Conservation (phyloP, 2,329 filamentous ascomycete species). For the Arthrobotrys iridis region DNA sequence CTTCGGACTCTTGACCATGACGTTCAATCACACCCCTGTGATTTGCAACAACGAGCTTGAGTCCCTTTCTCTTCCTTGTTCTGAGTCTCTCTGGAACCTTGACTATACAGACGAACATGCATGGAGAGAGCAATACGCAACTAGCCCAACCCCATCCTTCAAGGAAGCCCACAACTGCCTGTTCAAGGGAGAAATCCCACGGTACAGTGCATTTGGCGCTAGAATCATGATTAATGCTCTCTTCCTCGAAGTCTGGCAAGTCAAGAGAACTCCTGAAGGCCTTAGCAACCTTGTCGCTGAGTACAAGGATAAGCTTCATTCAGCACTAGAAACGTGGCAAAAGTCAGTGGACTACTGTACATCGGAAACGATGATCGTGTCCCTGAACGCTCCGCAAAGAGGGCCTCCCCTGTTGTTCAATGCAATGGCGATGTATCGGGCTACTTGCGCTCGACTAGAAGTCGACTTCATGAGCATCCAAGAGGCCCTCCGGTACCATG, state of each 20-base stretch:
- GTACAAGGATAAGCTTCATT: conserved; percentile 81
- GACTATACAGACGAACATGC: conserved; percentile 78
- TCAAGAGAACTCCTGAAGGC: conserved; percentile 97
- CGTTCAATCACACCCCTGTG: conserved; percentile 96
- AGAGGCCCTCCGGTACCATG: conserved; percentile 95
- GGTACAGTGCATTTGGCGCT: conserved; percentile 95
- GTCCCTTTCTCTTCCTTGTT: conserved; percentile 88
- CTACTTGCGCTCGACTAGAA: conserved; percentile 88
- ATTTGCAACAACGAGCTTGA: conserved; percentile 99
- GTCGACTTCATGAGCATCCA: conserved; percentile 96
- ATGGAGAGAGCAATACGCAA: conserved; percentile 82
- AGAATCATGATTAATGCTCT: conserved; percentile 98
- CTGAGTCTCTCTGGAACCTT: conserved; percentile 92
- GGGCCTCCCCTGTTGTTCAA: conserved; percentile 98
- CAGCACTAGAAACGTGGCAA: conserved; percentile 98
- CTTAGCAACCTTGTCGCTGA: conserved; percentile 97
- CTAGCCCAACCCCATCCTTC: conserved; percentile 81
- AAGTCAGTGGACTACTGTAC: conserved; percentile 93
- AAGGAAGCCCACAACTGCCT: conserved; percentile 93
- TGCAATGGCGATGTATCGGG: conserved; percentile 95
- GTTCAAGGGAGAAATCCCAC: conserved; percentile 88
- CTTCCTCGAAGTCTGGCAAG: conserved; percentile 98
- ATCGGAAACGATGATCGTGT: conserved; percentile 85
- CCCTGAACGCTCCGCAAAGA: conserved; percentile 92
- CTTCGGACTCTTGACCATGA: conserved; percentile 92